Base-by-base conservation (phyloP, 2,329 filamentous ascomycete species). In the Fusarium subglutinans region DNA sequence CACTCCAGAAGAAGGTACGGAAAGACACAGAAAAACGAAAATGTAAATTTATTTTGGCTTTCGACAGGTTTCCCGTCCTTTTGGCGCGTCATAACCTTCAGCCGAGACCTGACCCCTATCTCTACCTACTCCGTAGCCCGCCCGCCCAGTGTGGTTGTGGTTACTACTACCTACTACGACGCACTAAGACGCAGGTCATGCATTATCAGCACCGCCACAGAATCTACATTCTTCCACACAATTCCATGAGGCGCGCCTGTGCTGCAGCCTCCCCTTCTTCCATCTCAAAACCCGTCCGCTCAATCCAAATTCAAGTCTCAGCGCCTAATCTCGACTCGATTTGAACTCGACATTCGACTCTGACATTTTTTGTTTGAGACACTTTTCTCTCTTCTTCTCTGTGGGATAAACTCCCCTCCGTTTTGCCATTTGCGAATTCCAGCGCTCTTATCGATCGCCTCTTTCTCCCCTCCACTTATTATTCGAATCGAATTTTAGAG, bases 161-260 rank as follows among this genome's bases (percentile, higher is more conserved):
- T 30, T 7, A 22, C 58, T 60, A 35, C 33, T 35, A 4, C 33
- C 33, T 35, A 74, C 55, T 55, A 15, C 54, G 54, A 38, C 41
- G 44, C 41, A 70, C 70, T 63, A 73, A 68, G 22, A 22, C 6
- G 20, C 37, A 79, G 65, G 78, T 80, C 69, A 43, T 77, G 71
- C 79, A 78, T 79, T 79, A 80, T 79, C 75, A 70, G 80, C 80
- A 83, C 81, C 80, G 81, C 82, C 82, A 83, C 82, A 79, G 69
- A 76, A 77, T 84, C 82, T 80, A 83, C 79, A 60, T 81, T 81
- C 82, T 84, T 84, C 82, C 77, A 84, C 81, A 79, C 77, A 79
- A 69, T 84, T 84, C 82, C 82, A 83, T 84, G 83, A 82, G 82
- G 81, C 82, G 82, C 80, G 81, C 69, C 75, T 66, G 63, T 69